Conservation (phyloP, 768 basidiomycete genomes). For the Mrakia blollopis region DNA sequence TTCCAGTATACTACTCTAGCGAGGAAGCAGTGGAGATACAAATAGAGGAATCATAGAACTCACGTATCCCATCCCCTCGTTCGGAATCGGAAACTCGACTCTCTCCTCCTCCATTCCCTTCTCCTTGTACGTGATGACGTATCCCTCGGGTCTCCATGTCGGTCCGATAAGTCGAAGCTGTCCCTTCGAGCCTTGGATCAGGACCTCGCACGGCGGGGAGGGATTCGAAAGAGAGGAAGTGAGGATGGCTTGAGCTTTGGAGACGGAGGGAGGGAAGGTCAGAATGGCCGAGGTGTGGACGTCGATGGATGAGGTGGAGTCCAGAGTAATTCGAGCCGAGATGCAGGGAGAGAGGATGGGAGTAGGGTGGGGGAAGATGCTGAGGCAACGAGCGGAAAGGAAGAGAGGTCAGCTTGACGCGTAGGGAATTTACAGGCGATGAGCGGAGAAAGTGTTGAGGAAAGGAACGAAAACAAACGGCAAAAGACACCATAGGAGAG, state of each 20-base stretch:
- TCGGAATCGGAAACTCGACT: constrained; percentile 3
- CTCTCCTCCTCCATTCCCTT: constrained; percentile 20
- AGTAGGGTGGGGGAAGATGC: constrained; percentile 26
- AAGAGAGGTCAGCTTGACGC: not conserved
- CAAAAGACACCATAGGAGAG: constrained; percentile 2
- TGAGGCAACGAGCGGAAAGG: not conserved
- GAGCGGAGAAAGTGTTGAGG: not conserved
- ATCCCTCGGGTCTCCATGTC: constrained; percentile 12
- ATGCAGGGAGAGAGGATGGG: constrained; percentile 3
- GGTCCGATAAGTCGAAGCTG: not conserved
- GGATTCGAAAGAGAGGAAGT: not conserved
- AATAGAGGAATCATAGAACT: not conserved
- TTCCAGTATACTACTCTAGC: no score
- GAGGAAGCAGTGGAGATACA: not conserved
- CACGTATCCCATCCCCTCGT: constrained; percentile 19
- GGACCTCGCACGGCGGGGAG: not conserved
- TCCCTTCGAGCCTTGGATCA: constrained; percentile 21
- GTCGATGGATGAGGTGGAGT: constrained; percentile 5
- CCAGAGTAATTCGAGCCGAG: constrained; percentile 18
- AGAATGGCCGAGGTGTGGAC: constrained; percentile 15
- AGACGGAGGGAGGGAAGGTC: not conserved
- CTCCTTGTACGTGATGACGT: not conserved
- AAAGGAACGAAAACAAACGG: constrained; percentile 16
- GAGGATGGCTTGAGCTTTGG: constrained; percentile 11
- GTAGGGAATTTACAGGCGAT: not conserved